Evolutionary conservation across 2,329 filamentous ascomycete species (phyloP), one percentile per base, ranked within the genome.

Genomic region (Beauveria sp.): DNA sequence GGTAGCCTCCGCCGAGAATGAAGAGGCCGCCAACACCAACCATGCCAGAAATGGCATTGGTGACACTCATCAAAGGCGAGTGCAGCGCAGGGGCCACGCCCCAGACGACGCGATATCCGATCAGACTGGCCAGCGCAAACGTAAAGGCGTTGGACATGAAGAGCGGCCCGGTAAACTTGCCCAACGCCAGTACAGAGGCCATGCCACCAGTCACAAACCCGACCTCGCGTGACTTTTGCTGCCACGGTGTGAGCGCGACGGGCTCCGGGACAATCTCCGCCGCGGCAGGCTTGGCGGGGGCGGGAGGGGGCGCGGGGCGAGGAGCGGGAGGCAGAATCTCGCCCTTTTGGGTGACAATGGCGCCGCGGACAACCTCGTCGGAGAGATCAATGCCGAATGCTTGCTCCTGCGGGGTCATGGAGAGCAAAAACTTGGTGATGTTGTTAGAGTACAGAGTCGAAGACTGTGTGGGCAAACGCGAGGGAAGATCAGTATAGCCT

Each of bases 381-480:
- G 84, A 81, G 4, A 96, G 78, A 67, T 96, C 90, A 51, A 96
- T 80, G 8, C 90, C 90, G 64, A 91, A 96, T 43, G 87, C 82
- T 64, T 90, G 91, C 2, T 91, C 86, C 62, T 88, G 83, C 1
- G 91, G 90, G 1, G 86, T 75, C 80, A 96, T 91, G 0, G 91
- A 94, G 10, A 96, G 80, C 30, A 96, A 77, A 61, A 92, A 89
- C 70, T 96, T 96, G 66, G 88, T 92, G 68, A 96, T 92, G 70
- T 96, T 96, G 80, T 96, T 96, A 2, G 90, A 94, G 74, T 96
- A 96, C 22, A 96, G 77, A 0, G 90, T 96, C 0, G 91, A 96
- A 0, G 91, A 91, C 72, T 96, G 92, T 0, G 91, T 96, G 0
- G 92, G 91, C 2, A 96, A 80, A 51, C 91, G 84, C 37, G 91